phyloP scores from a whole-genome alignment of 768 basidiomycete genomes.

The Rhizopogon vesiculosus region DNA sequence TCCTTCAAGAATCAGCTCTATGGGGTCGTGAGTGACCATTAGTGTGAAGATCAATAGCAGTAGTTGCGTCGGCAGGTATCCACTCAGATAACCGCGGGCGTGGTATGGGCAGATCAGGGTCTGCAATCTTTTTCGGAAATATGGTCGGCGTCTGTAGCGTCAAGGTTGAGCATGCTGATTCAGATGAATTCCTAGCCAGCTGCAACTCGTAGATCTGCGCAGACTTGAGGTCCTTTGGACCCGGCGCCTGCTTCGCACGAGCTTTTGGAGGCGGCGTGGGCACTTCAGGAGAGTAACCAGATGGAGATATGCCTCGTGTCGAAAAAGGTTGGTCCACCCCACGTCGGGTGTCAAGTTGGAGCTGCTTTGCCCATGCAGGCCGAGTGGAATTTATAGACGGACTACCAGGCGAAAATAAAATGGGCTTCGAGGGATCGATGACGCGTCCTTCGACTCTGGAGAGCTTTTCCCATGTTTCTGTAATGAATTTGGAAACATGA shows the following conservation, averaged over 20 bases:
- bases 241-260: constrained; percentile 16
- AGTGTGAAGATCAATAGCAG: constrained; percentile 19
- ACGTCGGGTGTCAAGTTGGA: constrained; percentile 36
- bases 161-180: constrained; percentile 7
- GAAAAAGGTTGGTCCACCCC: constrained; percentile 56
- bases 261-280: constrained; percentile 30
- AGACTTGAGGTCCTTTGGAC: constrained; percentile 28
- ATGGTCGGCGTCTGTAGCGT: constrained; percentile 12
- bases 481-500: constrained; percentile 22
- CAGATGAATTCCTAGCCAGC: constrained; percentile 13
- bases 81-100: constrained; percentile 47
- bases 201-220: constrained; percentile 26
- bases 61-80: constrained; percentile 41
- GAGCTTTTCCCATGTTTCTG: constrained; percentile 26
- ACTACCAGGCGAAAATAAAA: constrained; percentile 12
- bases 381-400: constrained; percentile 22
- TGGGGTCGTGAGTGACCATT: constrained; percentile 6
- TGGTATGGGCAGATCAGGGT: constrained; percentile 56
- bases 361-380: constrained; percentile 48
- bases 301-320: constrained; percentile 17
- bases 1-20: constrained; percentile 8
- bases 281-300: constrained; percentile 11
- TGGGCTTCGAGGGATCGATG: constrained; percentile 9
- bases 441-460: constrained; percentile 18
- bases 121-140: constrained; percentile 37